Evolutionary conservation across 2,329 filamentous ascomycete genomes (phyloP), one percentile per base, ranked within the genome.

Genomic region (Fusarium pseudocircinatum): DNA sequence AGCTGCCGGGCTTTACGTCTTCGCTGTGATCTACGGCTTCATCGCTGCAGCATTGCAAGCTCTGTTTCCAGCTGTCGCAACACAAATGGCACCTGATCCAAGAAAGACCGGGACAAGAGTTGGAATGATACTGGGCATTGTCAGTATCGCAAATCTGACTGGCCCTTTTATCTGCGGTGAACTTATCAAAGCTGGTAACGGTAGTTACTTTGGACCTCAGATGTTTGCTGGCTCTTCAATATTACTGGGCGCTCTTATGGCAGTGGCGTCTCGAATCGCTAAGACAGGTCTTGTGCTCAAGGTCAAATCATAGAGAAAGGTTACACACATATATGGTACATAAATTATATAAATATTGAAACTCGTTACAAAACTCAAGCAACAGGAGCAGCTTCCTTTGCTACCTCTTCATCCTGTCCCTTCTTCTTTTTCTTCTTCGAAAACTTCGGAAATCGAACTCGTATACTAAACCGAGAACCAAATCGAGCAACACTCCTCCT

Each of bases 21-120:
- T 78, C 28, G 75, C 78, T 1, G 72, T 77, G 4, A 79, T 88
- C 30, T 89, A 88, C 65, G 89, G 89, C 2, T 78, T 90, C 8
- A 81, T 84, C 9, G 85, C 83, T 0, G 87, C 85, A 0, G 86
- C 83, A 1, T 81, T 88, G 22, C 87, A 88, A 71, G 82, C 83
- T 4, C 78, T 90, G 2, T 87, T 88, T 62, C 87, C 87, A 0
- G 85, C 86, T 1, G 85, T 84, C 1, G 73, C 87, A 16, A 85
- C 84, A 34, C 85, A 84, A 30, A 79, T 83, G 73, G 79, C 79
- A 5, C 77, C 77, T 4, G 76, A 83, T 57, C 72, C 79, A 14
- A 76, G 66, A 26, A 81, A 76, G 34, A 79, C 78, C 1, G 82
- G 82, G 4, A 78, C 78, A 0, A 73, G 82, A 6, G 78, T 83